Evolutionary conservation across 805 yeast species (phyloP).

Genomic region (Novakomyces olei): DNA sequence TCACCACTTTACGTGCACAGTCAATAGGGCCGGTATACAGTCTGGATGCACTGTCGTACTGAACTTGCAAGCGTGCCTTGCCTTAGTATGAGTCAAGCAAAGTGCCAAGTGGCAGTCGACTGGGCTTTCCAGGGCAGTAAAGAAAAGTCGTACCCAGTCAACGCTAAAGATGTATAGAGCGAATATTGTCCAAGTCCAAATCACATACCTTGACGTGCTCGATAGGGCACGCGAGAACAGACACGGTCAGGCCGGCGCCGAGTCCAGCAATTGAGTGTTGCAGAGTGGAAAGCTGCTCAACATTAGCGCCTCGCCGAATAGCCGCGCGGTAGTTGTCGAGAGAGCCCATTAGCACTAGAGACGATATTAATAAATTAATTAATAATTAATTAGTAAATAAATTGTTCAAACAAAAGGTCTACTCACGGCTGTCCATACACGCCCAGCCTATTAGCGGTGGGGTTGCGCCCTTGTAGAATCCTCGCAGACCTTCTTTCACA

Average conservation of each 20-base stretch:
- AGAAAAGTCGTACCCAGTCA: background rate
- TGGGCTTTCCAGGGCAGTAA: background rate
- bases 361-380: constrained; percentile 1
- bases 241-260: constrained; percentile 68
- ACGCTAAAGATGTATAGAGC: background rate
- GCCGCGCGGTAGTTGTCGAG: constrained; percentile 62
- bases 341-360: constrained; percentile 64
- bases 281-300: too few species aligned
- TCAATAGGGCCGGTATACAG: constrained; percentile 61
- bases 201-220: constrained; percentile 76
- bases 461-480: constrained; percentile 74
- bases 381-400: too few species aligned
- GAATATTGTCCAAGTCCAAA: too few species aligned
- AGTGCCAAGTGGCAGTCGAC: background rate
- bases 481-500: constrained; percentile 50
- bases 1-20: constrained; percentile 23
- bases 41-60: constrained; percentile 53
- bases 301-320: too few species aligned
- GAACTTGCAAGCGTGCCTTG: constrained; percentile 69
- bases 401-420: constrained; percentile 3
- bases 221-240: constrained; percentile 88
- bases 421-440: constrained; percentile 68
- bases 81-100: too few species aligned
- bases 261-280: constrained; percentile 68
- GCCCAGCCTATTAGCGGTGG: constrained; percentile 92